Evolutionary conservation across 2,329 filamentous ascomycete genomes (phyloP), one percentile per base, ranked within the genome.

Genomic region (Scortechinia acanthostroma): DNA sequence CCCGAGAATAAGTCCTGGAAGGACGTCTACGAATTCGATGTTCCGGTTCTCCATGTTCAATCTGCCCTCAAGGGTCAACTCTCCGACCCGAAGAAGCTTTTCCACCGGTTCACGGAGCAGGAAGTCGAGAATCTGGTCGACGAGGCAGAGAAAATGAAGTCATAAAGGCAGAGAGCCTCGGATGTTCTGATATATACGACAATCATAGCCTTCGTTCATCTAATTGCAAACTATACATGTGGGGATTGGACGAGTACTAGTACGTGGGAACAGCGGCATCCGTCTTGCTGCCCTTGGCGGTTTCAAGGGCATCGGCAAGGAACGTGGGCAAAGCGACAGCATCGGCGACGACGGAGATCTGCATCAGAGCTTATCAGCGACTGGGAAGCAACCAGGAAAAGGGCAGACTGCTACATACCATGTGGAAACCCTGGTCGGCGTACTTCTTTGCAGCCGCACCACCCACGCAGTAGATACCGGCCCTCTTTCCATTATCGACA

Each of bases 11-110:
- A 78, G 49, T 65, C 69, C 20, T 91, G 87, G 87, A 80, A 77
- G 55, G 72, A 82, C 43, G 56, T 89, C 1, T 91, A 91, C 58
- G 86, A 90, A 47, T 88, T 90, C 58, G 87, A 91, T 53, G 86
- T 88, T 4, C 87, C 87, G 0, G 87, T 91, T 56, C 35, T 40
- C 35, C 35, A 40, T 40, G 35, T 40, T 17, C 35, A 40, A 40
- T 40, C 35, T 40, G 35, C 20, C 10, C 14, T 15, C 6, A 19
- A 40, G 6, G 10, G 6, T 6, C 10, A 40, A 10, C 6, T 40
- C 10, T 40, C 35, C 6, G 35, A 40, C 17, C 17, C 35, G 10
- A 10, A 19, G 10, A 40, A 40, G 35, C 17, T 40, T 6, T 40
- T 40, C 35, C 35, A 40, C 17, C 10, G 35, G 17, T 40, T 13